Evolutionary conservation across 2,329 filamentous ascomycete genomes (phyloP), one percentile per base, ranked within the genome.

Genomic region (Epichloe sp.): DNA sequence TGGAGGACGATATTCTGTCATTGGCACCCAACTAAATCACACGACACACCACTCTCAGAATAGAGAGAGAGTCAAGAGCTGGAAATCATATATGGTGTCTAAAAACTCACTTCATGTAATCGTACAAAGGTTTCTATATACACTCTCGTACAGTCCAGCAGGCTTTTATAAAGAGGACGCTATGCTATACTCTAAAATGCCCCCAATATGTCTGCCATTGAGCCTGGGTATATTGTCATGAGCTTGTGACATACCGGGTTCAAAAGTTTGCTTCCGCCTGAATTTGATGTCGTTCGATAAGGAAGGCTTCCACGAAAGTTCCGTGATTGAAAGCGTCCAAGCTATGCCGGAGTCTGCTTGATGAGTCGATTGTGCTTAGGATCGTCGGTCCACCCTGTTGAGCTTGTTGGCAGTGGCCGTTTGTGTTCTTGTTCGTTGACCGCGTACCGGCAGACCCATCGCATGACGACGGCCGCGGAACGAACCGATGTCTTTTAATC

Each of bases 401-500:
- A 85, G 68, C 63, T 76, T 83, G 65, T 72, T 77, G 45, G 80
- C 74, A 26, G 74, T 82, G 56, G 70, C 63, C 56, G 76, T 83
- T 68, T 85, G 91, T 64, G 74, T 87, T 65, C 87, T 83, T 53
- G 93, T 97, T 60, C 78, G 80, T 71, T 98, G 93, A 59, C 93
- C 93, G 59, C 93, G 79, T 50, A 93, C 91, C 4, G 93, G 93
- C 71, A 97, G 70, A 54, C 84, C 81, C 85, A 97, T 90, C 52
- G 91, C 91, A 73, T 98, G 93, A 58, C 93, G 76, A 66, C 86
- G 83, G 57, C 93, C 93, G 49, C 93, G 76, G 65, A 95, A 95
- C 4, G 85, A 83, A 47, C 90, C 90, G 73, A 95, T 96, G 61
- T 96, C 90, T 65, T 86, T 87, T 67, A 98, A 63, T 53, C 91